Evolutionary conservation across 2,329 filamentous ascomycete genomes (phyloP).

Genomic region (Fusarium sterilihyphosum): DNA sequence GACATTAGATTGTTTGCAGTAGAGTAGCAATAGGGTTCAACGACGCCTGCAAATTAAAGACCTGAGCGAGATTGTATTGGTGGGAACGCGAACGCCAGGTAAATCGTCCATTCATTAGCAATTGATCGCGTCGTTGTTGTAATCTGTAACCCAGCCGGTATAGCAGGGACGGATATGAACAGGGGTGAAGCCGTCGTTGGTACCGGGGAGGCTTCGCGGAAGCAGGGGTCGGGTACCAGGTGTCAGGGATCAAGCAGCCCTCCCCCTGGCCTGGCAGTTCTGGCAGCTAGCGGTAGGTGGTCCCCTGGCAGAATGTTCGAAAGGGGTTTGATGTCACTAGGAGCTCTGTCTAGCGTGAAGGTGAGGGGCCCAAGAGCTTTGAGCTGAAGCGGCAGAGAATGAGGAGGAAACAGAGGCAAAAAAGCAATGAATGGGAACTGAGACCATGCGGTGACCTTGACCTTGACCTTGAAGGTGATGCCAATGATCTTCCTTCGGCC

Average conservation of each 20-base stretch:
- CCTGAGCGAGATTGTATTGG: conserved; percentile 5
- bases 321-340: conserved; percentile 35
- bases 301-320: conserved; percentile 26
- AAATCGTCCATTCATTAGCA: conserved; percentile 20
- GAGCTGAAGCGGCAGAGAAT: conserved; percentile 15
- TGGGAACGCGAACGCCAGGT: conserved; percentile 22
- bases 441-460: background rate
- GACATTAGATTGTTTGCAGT: background rate
- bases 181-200: conserved; percentile 26
- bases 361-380: conserved; percentile 13
- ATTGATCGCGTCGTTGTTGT: conserved; percentile 10
- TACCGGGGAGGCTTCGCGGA: conserved; percentile 27
- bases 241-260: conserved; percentile 18
- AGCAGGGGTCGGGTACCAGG: conserved; percentile 23
- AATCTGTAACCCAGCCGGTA: conserved; percentile 33
- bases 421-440: background rate
- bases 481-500: conserved; percentile 8
- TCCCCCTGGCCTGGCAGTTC: conserved; percentile 25
- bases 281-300: conserved; percentile 20
- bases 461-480: conserved; percentile 1
- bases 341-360: conserved; percentile 29
- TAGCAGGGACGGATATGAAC: conserved; percentile 29
- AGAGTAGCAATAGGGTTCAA: background rate
- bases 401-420: background rate
- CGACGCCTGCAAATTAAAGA: conserved; percentile 8